A percentile compares a stretch with the other conserved stretches of the same genome.
Evolutionary conservation across 768 basidiomycete genomes (phyloP).

Genomic region (Boletus pseudopeckii): DNA sequence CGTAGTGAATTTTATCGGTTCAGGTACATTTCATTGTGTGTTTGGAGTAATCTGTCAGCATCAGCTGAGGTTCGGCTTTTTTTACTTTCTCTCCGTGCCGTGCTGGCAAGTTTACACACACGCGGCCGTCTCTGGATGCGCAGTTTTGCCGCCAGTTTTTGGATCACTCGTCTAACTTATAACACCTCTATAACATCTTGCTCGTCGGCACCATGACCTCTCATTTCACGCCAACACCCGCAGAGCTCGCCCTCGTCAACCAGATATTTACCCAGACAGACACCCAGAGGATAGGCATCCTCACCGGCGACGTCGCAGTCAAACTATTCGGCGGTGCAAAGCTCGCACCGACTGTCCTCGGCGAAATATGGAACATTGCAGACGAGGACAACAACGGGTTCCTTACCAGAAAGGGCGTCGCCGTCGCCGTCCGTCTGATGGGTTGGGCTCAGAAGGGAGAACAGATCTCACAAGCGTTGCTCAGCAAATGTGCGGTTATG

Average conservation of each 20-base stretch:
- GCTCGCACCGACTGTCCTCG: constrained; percentile 71
- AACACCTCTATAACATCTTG: constrained; percentile 9
- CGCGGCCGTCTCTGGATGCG: constrained; percentile 9
- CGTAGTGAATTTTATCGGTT: no score
- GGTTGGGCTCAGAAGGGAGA: constrained; percentile 91
- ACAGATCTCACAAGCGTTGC: constrained; percentile 55
- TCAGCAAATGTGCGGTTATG: constrained; percentile 62
- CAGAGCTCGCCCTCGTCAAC: constrained; percentile 58
- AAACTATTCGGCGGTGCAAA: constrained; percentile 81
- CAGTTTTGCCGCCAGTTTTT: constrained; percentile 12
- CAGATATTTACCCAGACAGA: constrained; percentile 74
- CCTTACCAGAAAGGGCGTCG: constrained; percentile 83
- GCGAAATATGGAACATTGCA: constrained; percentile 91
- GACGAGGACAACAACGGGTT: constrained; percentile 94
- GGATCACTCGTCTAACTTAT: constrained; percentile 18
- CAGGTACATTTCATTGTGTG: no score
- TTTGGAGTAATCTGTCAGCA: no score
- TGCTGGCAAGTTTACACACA: constrained; percentile 1
- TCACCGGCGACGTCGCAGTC: constrained; percentile 91
- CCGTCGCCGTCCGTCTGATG: constrained; percentile 85
- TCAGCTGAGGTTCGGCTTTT: background rate
- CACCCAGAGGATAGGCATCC: constrained; percentile 73
- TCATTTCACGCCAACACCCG: constrained; percentile 44
- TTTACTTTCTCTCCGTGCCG: background rate
- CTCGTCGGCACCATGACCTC: constrained; percentile 34